Conservation (phyloP, 495 filamentous ascomycete genomes). For the Aspergillus bridgeri region DNA sequence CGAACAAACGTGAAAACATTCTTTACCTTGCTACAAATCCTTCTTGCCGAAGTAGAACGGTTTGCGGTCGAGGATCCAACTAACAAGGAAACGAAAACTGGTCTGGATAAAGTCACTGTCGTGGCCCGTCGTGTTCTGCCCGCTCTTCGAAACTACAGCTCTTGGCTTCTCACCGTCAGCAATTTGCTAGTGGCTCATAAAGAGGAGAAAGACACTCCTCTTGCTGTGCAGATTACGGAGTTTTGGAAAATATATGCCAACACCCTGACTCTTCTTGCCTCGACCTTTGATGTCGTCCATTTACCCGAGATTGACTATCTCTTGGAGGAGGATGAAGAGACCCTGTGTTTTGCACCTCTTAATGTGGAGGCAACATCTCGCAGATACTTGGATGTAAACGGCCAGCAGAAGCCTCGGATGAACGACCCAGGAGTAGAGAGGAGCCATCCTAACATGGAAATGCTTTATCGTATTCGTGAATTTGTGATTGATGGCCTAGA, state of each 20-base stretch:
- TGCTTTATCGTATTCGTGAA: slow-evolving; percentile 65
- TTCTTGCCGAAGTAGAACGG: slow-evolving; percentile 64
- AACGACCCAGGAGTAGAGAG: slow-evolving; percentile 54
- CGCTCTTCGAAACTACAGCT: slow-evolving; percentile 67
- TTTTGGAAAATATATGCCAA: slow-evolving; percentile 71
- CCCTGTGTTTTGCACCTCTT: slow-evolving; percentile 70
- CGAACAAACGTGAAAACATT: slow-evolving; percentile 81
- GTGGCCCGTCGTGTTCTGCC: slow-evolving; percentile 65
- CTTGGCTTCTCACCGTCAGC: slow-evolving; percentile 60
- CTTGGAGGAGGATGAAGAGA: slow-evolving; percentile 74
- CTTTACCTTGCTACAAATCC: slow-evolving; percentile 68
- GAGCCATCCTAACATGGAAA: slow-evolving; percentile 64
- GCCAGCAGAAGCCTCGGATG: slow-evolving; percentile 51
- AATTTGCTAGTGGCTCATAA: slow-evolving; percentile 49
- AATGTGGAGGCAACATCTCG: slow-evolving; percentile 46
- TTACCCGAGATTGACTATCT: slow-evolving; percentile 63
- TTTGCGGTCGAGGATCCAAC: slow-evolving; percentile 47
- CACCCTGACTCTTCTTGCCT: slow-evolving; percentile 60
- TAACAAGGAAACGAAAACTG: slow-evolving; percentile 31
- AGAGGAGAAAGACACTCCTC: slow-evolving; percentile 52
- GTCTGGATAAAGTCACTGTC: slow-evolving; percentile 57
- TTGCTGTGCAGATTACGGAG: slow-evolving; percentile 58
- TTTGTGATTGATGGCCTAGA: slow-evolving; percentile 63
- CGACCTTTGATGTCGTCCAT: slow-evolving; percentile 54
- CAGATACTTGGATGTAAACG: slow-evolving; percentile 44